phyloP scores from a whole-genome alignment of 2,329 filamentous ascomycete genomes.

The Hymenoscyphus scutula region DNA sequence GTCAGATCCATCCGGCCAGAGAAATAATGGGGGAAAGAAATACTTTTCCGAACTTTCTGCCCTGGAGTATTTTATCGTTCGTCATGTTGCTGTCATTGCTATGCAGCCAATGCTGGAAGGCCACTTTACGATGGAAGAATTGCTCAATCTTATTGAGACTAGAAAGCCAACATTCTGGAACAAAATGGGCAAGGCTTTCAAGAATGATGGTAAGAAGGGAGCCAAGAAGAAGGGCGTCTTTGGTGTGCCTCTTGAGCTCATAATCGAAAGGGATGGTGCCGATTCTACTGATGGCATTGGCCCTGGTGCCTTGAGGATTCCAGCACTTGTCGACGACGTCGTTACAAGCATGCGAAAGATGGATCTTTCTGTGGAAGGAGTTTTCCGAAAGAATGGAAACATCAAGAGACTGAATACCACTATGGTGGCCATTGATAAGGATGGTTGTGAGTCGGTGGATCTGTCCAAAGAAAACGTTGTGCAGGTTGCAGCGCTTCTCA shows the following conservation, averaged over 20 bases:
- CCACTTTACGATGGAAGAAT: conserved; percentile 89
- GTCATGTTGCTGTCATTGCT: conserved; percentile 88
- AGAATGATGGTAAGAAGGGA: conserved; percentile 73
- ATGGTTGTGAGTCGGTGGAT: conserved; percentile 81
- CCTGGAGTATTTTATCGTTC: conserved; percentile 94
- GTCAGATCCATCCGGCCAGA: conserved; percentile 53
- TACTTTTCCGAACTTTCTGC: conserved; percentile 97
- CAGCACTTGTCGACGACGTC: conserved; percentile 91
- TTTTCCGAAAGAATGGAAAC: conserved; percentile 98
- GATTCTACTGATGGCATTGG: conserved; percentile 98
- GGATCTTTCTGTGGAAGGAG: conserved; percentile 97
- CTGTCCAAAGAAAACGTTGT: conserved; percentile 87
- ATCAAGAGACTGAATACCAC: conserved; percentile 90
- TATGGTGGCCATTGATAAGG: conserved; percentile 79
- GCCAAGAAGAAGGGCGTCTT: conserved; percentile 94
- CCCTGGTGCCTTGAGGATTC: conserved; percentile 84
- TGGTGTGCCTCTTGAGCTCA: conserved; percentile 80
- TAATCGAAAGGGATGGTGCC: conserved; percentile 90
- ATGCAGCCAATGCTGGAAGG: conserved; percentile 91
- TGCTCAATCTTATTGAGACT: conserved; percentile 88
- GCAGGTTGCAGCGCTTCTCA: conserved; percentile 88
- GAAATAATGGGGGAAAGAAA: conserved; percentile 53
- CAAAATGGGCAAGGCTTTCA: conserved; percentile 95
- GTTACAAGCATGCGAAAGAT: conserved; percentile 95
- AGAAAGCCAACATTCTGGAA: conserved; percentile 96